These are phyloP conservation scores for Penicillium psychrofluorescens DNA, from an alignment of 495 filamentous ascomycete species.

Conservation along the genomic window DNA sequence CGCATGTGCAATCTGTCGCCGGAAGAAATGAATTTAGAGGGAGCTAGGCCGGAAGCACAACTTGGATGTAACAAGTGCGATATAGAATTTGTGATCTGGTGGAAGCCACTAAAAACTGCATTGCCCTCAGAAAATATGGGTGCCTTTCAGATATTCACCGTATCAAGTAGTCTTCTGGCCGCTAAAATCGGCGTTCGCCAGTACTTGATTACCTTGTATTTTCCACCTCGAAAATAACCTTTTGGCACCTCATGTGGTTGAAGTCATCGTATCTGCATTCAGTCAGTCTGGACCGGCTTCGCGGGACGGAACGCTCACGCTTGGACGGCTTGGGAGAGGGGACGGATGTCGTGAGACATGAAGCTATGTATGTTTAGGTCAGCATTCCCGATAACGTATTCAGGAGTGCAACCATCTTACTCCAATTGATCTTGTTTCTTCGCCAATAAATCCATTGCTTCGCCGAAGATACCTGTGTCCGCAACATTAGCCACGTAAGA, in stretches of 20 bases:
- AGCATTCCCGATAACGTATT: not conserved
- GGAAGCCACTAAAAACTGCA: too few species aligned
- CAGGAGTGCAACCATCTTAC: conserved; percentile 7
- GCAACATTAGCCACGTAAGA: not conserved
- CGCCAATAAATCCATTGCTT: conserved; percentile 62
- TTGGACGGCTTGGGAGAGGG: conserved; percentile 26
- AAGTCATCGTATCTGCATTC: conserved; percentile 25
- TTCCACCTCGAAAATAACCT: conserved; percentile 30
- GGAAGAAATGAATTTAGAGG: conserved; percentile 10
- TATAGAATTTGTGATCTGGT: too few species aligned
- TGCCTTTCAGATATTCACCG: too few species aligned
- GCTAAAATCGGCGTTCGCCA: too few species aligned
- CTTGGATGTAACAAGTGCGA: too few species aligned
- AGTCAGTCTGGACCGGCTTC: not conserved
- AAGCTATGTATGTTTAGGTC: conserved; percentile 15
- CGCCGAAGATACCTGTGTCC: conserved; percentile 28
- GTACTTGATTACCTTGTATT: too few species aligned
- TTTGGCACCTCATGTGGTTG: conserved; percentile 28
- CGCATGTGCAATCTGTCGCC: conserved; percentile 22
- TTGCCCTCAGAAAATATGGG: too few species aligned
- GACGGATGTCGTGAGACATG: conserved; percentile 30
- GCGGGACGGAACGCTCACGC: conserved; percentile 14
- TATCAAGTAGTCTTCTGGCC: too few species aligned
- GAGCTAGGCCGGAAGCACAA: too few species aligned
- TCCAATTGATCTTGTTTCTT: conserved; percentile 34